Conservation (phyloP, 345 rosid genomes). For the Aquilaria sinensis region DNA sequence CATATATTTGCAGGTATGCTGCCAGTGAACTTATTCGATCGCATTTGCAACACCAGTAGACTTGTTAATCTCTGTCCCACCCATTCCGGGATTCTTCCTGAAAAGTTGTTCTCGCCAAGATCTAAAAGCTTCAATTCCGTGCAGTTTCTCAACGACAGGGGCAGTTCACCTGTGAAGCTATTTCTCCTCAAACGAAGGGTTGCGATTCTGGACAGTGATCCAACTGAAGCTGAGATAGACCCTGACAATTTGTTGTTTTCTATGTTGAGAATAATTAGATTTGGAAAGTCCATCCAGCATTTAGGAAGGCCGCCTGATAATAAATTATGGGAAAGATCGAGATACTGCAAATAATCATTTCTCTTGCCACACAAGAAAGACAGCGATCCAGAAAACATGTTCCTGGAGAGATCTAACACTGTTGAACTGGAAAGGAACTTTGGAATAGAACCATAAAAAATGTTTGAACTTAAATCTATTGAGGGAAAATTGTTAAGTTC, state of each 20-base stretch:
- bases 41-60: constrained; percentile 3
- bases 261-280: constrained; percentile 6
- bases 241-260: constrained; percentile 16
- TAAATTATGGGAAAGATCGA: constrained; percentile 7
- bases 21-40: constrained; percentile 15
- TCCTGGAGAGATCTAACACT: constrained; percentile 17
- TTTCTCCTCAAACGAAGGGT: constrained; percentile 10
- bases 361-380: constrained; percentile 6
- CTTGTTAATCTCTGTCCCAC: constrained; percentile 5
- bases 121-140: constrained; percentile 2
- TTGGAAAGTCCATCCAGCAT: not conserved
- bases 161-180: constrained; percentile 10
- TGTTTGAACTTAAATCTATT: constrained; percentile 21
- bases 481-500: not conserved
- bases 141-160: constrained; percentile 8
- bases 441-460: constrained; percentile 20
- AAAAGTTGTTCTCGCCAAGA: constrained; percentile 8
- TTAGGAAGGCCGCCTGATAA: constrained; percentile 14
- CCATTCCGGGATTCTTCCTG: constrained; percentile 11
- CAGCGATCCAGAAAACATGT: constrained; percentile 17
- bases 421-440: constrained; percentile 3
- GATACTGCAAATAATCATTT: not conserved
- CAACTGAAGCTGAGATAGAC: constrained; percentile 9
- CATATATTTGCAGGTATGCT: constrained; percentile 10
- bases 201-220: not conserved